Percentiles rank a stretch among this genome's conserved stretches.
Evolutionary conservation across 2,329 filamentous ascomycete species (phyloP).

Genomic region (Hypomyces rosellus): DNA sequence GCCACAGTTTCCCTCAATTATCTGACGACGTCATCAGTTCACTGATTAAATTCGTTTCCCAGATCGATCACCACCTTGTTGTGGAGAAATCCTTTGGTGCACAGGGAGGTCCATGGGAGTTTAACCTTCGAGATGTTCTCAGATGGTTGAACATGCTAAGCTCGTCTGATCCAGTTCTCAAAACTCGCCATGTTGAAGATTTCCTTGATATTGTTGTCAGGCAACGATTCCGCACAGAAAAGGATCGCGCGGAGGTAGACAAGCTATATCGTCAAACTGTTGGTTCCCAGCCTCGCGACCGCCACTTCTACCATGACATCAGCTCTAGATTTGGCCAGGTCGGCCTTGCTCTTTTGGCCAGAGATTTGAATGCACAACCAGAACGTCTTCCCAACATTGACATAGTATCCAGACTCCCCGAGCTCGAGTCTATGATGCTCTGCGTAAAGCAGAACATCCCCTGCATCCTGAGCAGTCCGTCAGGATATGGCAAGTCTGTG

Average conservation of each 20-base stretch:
- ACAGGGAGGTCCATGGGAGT: slow-evolving; percentile 82
- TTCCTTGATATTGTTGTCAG: slow-evolving; percentile 77
- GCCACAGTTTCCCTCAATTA: slow-evolving; percentile 65
- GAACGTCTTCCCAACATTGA: slow-evolving; percentile 46
- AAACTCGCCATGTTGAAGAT: slow-evolving; percentile 56
- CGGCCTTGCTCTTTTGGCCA: slow-evolving; percentile 64
- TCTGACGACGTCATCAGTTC: slow-evolving; percentile 52
- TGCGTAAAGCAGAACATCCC: slow-evolving; percentile 84
- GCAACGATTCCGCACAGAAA: slow-evolving; percentile 74
- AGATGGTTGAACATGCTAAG: slow-evolving; percentile 70
- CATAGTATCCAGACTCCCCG: slow-evolving; percentile 52
- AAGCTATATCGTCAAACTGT: slow-evolving; percentile 63
- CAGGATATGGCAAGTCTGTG: slow-evolving; percentile 80
- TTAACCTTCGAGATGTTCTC: slow-evolving; percentile 85
- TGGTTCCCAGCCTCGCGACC: slow-evolving; percentile 41
- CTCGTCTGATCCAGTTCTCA: slow-evolving; percentile 51
- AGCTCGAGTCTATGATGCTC: slow-evolving; percentile 80
- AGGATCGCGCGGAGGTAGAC: slow-evolving; percentile 60
- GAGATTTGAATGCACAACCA: slow-evolving; percentile 51
- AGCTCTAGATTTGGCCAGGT: slow-evolving; percentile 65
- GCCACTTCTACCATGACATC: slow-evolving; percentile 67
- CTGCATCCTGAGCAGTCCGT: slow-evolving; percentile 78
- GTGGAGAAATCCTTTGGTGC: slow-evolving; percentile 51
- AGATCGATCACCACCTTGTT: slow-evolving; percentile 67
- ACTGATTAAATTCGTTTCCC: slow-evolving; percentile 73